phyloP scores from a whole-genome alignment of 2,329 filamentous ascomycete genomes.

The Diaporthe aspalathi region DNA sequence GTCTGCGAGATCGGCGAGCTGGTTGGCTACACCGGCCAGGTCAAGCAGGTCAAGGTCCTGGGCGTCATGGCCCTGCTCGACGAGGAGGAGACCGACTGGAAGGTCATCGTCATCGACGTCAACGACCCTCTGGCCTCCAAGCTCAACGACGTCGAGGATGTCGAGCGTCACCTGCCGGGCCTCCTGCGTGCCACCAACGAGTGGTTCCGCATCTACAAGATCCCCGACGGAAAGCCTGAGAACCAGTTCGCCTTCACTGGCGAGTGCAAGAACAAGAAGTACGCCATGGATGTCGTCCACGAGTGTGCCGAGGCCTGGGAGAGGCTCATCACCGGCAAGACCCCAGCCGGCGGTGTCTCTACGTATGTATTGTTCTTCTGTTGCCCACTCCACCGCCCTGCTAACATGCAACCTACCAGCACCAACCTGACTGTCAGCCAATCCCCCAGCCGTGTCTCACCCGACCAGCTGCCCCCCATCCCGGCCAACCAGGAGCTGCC shows the following conservation, averaged over 20 bases:
- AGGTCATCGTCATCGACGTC: slow-evolving; percentile 99
- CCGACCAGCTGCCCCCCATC: slow-evolving; percentile 79
- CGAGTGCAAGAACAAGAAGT: slow-evolving; percentile 99
- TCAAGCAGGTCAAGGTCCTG: slow-evolving; percentile 99
- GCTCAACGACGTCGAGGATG: slow-evolving; percentile 98
- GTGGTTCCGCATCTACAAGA: slow-evolving; percentile 99
- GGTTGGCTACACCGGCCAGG: slow-evolving; percentile 92
- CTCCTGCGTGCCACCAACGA: slow-evolving; percentile 98
- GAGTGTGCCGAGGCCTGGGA: slow-evolving; percentile 99
- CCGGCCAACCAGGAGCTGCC: slow-evolving; percentile 82
- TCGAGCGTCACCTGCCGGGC: slow-evolving; percentile 97
- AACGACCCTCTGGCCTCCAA: slow-evolving; percentile 96
- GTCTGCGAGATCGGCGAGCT: slow-evolving; percentile 99
- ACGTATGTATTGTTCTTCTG: slow-evolving; percentile 70
- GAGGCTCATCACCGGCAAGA: slow-evolving; percentile 92
- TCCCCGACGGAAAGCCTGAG: slow-evolving; percentile 99
- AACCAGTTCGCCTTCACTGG: slow-evolving; percentile 99
- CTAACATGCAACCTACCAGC: slow-evolving; percentile 55
- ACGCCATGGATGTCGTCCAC: slow-evolving; percentile 93
- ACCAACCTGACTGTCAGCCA: slow-evolving; percentile 82
- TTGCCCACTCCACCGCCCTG: background rate
- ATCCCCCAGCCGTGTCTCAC: slow-evolving; percentile 78
- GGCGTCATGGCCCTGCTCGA: slow-evolving; percentile 99
- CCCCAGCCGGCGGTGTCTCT: slow-evolving; percentile 78
- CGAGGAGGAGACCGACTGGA: slow-evolving; percentile 99